A percentile compares a stretch with the other conserved stretches of the same genome.
Evolutionary conservation across 768 basidiomycete species (phyloP).

Genomic region (Neoboletus subvelutipes): DNA sequence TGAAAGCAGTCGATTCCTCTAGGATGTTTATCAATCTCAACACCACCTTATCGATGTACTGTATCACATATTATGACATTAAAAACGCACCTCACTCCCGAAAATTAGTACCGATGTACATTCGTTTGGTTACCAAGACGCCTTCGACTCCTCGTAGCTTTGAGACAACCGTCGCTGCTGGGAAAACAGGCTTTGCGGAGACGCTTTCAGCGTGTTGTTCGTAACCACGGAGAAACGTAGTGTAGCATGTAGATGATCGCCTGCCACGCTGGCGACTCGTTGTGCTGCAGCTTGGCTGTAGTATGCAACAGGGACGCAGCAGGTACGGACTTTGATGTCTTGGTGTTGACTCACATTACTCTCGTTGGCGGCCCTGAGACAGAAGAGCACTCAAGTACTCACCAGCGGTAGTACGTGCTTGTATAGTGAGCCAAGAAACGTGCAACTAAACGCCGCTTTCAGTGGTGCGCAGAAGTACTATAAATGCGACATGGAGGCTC

Average conservation of each 20-base stretch:
- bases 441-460: not conserved
- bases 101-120: not conserved
- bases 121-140: not conserved
- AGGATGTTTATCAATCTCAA: not conserved
- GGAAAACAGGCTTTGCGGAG: not conserved
- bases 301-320: not conserved
- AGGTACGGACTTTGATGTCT: not conserved
- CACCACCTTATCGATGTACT: not conserved
- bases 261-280: conserved; percentile 5
- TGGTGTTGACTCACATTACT: not conserved
- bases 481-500: not conserved
- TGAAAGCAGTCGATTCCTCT: not conserved
- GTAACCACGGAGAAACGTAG: not conserved
- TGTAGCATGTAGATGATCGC: not conserved
- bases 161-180: not conserved
- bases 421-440: too few relatives aligned
- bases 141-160: not conserved
- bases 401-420: too few relatives aligned
- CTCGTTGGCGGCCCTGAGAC: not conserved
- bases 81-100: not conserved
- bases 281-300: not conserved
- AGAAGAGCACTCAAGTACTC: too few relatives aligned
- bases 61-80: not conserved
- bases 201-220: not conserved
- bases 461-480: not conserved